Percentiles rank a stretch among this genome's conserved stretches.
Evolutionary conservation across 768 basidiomycete species (phyloP).

Genomic region (Grammothele lineata): DNA sequence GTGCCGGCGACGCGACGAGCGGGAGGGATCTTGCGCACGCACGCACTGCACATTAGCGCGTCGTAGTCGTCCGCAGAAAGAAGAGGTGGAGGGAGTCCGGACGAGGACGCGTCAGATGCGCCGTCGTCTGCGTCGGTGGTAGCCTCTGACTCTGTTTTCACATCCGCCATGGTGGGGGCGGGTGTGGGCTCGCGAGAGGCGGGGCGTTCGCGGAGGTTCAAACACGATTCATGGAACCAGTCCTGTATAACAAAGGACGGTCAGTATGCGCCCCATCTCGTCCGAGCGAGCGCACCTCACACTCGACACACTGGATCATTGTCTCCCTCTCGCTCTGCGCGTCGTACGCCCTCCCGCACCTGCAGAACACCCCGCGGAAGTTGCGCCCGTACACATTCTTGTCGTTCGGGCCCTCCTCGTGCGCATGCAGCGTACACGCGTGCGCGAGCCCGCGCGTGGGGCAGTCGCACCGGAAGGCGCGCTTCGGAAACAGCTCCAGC

Average conservation of each 20-base stretch:
- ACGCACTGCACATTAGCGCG: constrained; percentile 65
- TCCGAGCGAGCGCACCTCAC: constrained; percentile 57
- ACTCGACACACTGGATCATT: constrained; percentile 85
- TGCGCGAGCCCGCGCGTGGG: constrained; percentile 62
- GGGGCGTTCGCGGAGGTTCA: constrained; percentile 71
- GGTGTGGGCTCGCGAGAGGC: constrained; percentile 40
- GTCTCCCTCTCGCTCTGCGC: constrained; percentile 71
- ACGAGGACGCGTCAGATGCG: constrained; percentile 58
- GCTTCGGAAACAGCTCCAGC: constrained; percentile 83
- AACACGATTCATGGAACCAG: constrained; percentile 90
- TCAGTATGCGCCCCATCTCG: background rate
- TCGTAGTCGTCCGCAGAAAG: constrained; percentile 71
- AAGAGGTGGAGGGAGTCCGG: constrained; percentile 62
- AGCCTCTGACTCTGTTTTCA: constrained; percentile 12
- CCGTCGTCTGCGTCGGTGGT: constrained; percentile 38
- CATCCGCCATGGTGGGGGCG: too few species aligned
- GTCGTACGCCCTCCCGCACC: constrained; percentile 71
- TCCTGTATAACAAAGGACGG: constrained; percentile 43
- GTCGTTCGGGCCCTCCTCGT: constrained; percentile 48
- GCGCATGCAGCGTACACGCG: constrained; percentile 58
- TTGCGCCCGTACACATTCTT: constrained; percentile 71
- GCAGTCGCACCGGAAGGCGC: constrained; percentile 81
- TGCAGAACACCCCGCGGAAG: constrained; percentile 67
- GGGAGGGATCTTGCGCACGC: constrained; percentile 52
- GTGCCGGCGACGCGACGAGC: constrained; percentile 67